phyloP scores from a whole-genome alignment of 2,329 filamentous ascomycete species.

The Phaeophleospora eucalypticola region DNA sequence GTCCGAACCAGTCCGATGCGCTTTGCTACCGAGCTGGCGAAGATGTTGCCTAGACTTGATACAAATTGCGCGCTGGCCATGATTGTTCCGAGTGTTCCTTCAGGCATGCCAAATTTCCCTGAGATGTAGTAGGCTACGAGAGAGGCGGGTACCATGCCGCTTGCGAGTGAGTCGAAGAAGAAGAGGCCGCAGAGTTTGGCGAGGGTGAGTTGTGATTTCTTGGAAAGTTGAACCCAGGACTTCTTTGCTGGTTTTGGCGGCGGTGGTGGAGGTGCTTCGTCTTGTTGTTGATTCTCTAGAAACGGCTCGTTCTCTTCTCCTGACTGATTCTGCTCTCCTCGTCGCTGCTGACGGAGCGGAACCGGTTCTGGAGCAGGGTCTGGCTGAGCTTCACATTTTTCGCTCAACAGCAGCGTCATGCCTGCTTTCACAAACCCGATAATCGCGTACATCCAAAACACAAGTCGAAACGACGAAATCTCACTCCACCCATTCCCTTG shows the following conservation, averaged over 20 bases:
- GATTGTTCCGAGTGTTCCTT: conserved; percentile 51
- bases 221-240: conserved; percentile 12
- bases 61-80: conserved; percentile 47
- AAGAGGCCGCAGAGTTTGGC: conserved; percentile 63
- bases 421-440: conserved; percentile 39
- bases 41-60: conserved; percentile 39
- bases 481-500: conserved; percentile 34
- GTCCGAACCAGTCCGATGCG: conserved; percentile 58
- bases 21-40: conserved; percentile 61
- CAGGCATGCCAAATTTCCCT: conserved; percentile 49
- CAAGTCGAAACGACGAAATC: conserved; percentile 36
- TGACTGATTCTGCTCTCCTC: conserved; percentile 4
- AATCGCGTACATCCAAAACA: conserved; percentile 43
- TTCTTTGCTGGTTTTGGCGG: conserved; percentile 5
- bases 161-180: conserved; percentile 62
- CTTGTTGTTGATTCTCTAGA: conserved; percentile 8
- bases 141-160: conserved; percentile 56
- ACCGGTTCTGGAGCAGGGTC: conserved; percentile 5
- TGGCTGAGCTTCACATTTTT: conserved; percentile 34
- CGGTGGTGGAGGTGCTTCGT: conserved; percentile 1
- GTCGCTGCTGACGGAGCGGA: neutral
- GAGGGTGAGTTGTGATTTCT: conserved; percentile 31
- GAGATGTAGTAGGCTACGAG: conserved; percentile 53
- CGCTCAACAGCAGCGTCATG: conserved; percentile 38
- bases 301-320: conserved; percentile 16